Percentiles rank a stretch among this genome's conserved stretches.
Conservation (phyloP, 2,329 filamentous ascomycete species). For the Fusarium sp. region DNA sequence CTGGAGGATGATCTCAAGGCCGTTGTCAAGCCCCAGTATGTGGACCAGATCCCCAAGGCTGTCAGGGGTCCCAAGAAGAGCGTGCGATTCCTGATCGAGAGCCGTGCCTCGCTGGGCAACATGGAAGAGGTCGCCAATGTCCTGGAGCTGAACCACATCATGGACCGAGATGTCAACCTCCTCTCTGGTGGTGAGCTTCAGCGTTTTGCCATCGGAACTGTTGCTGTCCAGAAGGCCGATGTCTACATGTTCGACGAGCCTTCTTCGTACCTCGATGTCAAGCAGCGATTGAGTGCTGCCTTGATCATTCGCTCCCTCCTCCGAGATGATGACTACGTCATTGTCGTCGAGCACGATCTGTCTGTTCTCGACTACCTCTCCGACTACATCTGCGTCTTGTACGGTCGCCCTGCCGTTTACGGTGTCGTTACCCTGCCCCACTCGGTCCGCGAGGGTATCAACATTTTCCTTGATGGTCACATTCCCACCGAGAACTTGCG, state of each 20-base stretch:
- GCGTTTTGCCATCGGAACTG: slow-evolving; percentile 95
- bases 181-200: slow-evolving; percentile 98
- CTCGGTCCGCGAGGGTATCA: slow-evolving; percentile 98
- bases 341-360: slow-evolving; percentile 99
- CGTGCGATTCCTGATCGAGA: slow-evolving; percentile 82
- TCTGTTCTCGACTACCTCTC: slow-evolving; percentile 98
- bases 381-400: slow-evolving; percentile 97
- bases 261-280: slow-evolving; percentile 98
- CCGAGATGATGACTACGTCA: slow-evolving; percentile 91
- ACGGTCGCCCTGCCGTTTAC: slow-evolving; percentile 94
- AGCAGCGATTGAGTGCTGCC: slow-evolving; percentile 94
- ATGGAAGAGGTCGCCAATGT: slow-evolving; percentile 84
- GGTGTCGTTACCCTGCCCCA: slow-evolving; percentile 96
- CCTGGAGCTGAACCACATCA: slow-evolving; percentile 88
- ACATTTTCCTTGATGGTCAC: slow-evolving; percentile 98
- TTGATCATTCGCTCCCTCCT: slow-evolving; percentile 93
- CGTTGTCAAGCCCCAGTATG: slow-evolving; percentile 98
- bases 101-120: slow-evolving; percentile 82
- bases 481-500: slow-evolving; percentile 98
- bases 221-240: slow-evolving; percentile 95
- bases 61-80: slow-evolving; percentile 85
- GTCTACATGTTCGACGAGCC: slow-evolving; percentile 99
- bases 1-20: slow-evolving; percentile 97
- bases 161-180: slow-evolving; percentile 89
- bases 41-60: slow-evolving; percentile 96